These are phyloP conservation scores for Ceratocystis variospora DNA, from an alignment of 2,329 filamentous ascomycete species.

Conservation along the genomic window DNA sequence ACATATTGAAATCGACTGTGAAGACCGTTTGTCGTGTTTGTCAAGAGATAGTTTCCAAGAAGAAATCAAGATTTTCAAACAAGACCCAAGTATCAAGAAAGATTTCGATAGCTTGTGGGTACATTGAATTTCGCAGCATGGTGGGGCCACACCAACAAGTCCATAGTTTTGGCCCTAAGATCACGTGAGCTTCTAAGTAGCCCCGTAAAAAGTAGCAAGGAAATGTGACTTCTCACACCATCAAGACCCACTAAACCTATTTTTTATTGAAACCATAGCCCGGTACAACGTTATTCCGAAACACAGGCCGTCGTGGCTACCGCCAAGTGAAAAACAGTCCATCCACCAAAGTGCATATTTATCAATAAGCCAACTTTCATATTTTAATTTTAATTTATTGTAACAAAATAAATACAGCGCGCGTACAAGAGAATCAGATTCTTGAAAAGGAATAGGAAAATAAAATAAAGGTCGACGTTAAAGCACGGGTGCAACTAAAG, in stretches of 20 bases:
- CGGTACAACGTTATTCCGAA: no score
- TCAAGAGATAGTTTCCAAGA: constrained; percentile 14
- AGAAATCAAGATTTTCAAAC: constrained; percentile 11
- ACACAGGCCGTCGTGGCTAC: no score
- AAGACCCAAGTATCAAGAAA: constrained; percentile 17
- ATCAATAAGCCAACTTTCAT: neutral
- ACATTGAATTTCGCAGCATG: constrained; percentile 5
- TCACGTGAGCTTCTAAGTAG: constrained; percentile 9
- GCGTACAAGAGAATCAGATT: constrained; percentile 20
- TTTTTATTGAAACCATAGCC: no score
- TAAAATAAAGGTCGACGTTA: constrained; percentile 17
- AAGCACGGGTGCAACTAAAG: neutral
- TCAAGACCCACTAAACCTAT: no score
- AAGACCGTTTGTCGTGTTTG: constrained; percentile 18
- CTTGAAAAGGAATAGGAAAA: constrained; percentile 25
- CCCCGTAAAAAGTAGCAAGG: no score
- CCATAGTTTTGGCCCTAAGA: constrained; percentile 12
- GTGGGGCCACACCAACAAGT: constrained; percentile 12
- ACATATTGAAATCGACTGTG: constrained; percentile 20
- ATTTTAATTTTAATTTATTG: neutral
- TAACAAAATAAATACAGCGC: neutral
- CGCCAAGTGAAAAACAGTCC: neutral
- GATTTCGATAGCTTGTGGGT: constrained; percentile 14
- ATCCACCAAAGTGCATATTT: neutral
- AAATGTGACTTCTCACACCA: no score